Evolutionary conservation across 2,329 filamentous ascomycete species (phyloP).

Genomic region (Colletotrichum lupini): DNA sequence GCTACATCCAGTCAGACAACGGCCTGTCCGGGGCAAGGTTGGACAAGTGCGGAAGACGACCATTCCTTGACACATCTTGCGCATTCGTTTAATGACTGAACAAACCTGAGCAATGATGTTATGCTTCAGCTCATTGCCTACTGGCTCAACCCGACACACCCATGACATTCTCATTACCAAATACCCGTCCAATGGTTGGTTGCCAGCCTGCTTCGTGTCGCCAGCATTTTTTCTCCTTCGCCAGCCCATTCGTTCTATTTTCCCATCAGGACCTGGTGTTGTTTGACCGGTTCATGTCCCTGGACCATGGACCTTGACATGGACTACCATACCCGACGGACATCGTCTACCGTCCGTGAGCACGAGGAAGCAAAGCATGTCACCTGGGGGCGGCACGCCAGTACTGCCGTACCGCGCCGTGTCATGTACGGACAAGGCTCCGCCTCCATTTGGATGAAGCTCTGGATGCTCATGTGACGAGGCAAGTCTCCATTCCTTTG

Average conservation of each 20-base stretch:
- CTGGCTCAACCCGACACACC: constrained; percentile 25
- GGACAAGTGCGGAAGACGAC: constrained; percentile 9
- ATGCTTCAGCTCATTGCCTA: constrained; percentile 14
- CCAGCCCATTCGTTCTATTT: neutral
- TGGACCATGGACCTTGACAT: constrained; percentile 13
- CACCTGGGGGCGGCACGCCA: constrained; percentile 16
- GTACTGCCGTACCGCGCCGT: constrained; percentile 14
- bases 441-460: constrained; percentile 34
- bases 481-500: constrained; percentile 52
- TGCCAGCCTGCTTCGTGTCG: constrained; percentile 15
- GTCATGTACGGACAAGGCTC: constrained; percentile 31
- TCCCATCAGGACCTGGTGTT: neutral
- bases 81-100: constrained; percentile 11
- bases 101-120: constrained; percentile 25
- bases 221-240: constrained; percentile 27
- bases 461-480: constrained; percentile 48
- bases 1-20: constrained; percentile 12
- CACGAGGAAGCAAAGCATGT: constrained; percentile 20
- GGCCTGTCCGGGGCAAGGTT: constrained; percentile 13
- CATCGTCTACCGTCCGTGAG: constrained; percentile 23
- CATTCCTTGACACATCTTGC: constrained; percentile 31
- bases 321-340: neutral
- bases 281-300: neutral
- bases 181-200: constrained; percentile 47
- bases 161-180: constrained; percentile 52